Evolutionary conservation across 441 rosid species (phyloP).

Genomic region (Adansonia rubrostipa): DNA sequence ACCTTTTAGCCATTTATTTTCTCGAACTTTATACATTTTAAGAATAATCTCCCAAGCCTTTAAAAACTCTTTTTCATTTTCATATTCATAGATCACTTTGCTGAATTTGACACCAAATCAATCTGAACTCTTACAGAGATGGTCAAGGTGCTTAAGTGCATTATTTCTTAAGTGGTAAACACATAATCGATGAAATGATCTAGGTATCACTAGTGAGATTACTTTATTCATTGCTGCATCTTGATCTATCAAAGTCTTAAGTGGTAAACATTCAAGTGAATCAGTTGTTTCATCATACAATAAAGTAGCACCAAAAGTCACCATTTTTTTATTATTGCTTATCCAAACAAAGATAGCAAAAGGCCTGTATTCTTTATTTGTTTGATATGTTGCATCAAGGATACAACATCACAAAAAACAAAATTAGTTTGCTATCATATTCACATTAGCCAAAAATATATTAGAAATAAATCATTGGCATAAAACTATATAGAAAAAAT

Average conservation of each 20-base stretch:
- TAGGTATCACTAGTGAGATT: not conserved
- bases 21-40: not conserved
- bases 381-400: no score
- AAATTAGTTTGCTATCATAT: not conserved
- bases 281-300: not conserved
- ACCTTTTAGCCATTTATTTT: not conserved
- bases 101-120: not conserved
- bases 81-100: not conserved
- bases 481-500: not conserved
- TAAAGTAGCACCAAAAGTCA: not conserved
- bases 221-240: not conserved
- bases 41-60: slow-evolving; percentile 6
- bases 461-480: not conserved
- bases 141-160: not conserved
- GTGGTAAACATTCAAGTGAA: not conserved
- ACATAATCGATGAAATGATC: not conserved
- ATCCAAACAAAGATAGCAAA: not conserved
- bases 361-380: no score
- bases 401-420: not conserved
- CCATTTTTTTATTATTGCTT: not conserved
- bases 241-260: not conserved
- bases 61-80: not conserved
- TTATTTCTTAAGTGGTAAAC: not conserved
- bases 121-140: not conserved
- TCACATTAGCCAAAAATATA: not conserved